Evolutionary conservation across 495 filamentous ascomycete species (phyloP), one percentile per base, ranked within the genome.

Genomic region (Tuber melanosporum): DNA sequence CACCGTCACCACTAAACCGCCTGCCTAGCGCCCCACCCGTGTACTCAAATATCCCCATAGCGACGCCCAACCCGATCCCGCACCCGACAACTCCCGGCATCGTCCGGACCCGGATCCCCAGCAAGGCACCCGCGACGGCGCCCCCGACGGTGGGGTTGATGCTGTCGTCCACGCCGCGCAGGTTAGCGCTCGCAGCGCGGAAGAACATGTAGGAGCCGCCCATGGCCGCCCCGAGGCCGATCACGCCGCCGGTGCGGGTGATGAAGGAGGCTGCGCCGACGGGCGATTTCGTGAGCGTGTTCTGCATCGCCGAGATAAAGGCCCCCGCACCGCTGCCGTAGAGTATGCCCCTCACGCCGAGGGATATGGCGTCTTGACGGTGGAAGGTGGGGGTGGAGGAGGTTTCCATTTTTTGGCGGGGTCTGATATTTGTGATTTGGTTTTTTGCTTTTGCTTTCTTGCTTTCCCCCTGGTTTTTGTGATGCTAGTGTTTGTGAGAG

Each of bases 81-180:
- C 90, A 91, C 49, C 93, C 95, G 39, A 99, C 79, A 72, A 97
- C 86, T n/a, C 89, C 87, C 49, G 95, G 91, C 81, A 95, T 89
- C 15, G 92, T 89, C 73, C 93, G 89, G 76, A 87, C 95, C 95
- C 76, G 73, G 77, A 93, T 81, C 62, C 93, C 92, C 44, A 94
- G 76, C 74, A 93, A 85, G 17, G 89, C 84, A 66, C 92, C 92
- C 9, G 89, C 89, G 72, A 92, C 86, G 84, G 94, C 92, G 41
- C 92, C 92, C 71, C 91, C 92, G 74, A 94, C 85, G 42, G 91
- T 88, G 66, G 88, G 85, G 84, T 93, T 94, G 80, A 83, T 89
- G 81, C 86, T 86, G 83, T 94, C 92, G 57, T 95, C 88, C 83
- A 89, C 91, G 84, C 92, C 89, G 74, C 93, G 88, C 66, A 95